phyloP scores from a whole-genome alignment of 345 rosid genomes.

The Pistacia integerrima region DNA sequence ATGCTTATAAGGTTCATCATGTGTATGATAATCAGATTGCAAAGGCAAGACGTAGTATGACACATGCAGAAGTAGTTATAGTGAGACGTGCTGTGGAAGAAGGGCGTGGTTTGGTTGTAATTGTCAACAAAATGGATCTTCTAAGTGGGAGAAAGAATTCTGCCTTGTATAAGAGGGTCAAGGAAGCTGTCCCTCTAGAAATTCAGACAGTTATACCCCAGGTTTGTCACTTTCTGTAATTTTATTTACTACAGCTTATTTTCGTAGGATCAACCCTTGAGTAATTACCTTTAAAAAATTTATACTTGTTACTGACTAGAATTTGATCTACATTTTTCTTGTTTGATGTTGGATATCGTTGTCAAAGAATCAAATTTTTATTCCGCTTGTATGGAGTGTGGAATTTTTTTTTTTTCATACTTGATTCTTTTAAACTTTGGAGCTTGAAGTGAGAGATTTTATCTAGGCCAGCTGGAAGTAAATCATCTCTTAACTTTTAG shows the following conservation, averaged over 20 bases:
- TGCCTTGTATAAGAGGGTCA: conserved; percentile 59
- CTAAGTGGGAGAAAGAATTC: conserved; percentile 61
- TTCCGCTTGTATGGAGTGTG: neutral
- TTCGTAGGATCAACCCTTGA: neutral
- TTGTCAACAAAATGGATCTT: conserved; percentile 97
- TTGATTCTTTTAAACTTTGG: neutral
- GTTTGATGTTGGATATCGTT: neutral
- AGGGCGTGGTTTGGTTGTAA: conserved; percentile 88
- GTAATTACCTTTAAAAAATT: neutral
- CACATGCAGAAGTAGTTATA: conserved; percentile 94
- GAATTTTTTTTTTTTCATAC: neutral
- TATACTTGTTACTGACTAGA: neutral
- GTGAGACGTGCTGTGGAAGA: conserved; percentile 94
- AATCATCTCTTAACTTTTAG: no score
- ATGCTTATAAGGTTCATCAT: conserved; percentile 3
- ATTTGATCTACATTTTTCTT: neutral
- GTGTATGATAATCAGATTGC: conserved; percentile 53
- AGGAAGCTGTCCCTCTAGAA: conserved; percentile 91
- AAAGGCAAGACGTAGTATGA: conserved; percentile 75
- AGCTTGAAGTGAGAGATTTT: no score
- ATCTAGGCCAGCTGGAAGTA: no score
- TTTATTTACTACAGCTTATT: neutral
- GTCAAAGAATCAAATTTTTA: neutral
- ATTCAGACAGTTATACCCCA: conserved; percentile 91
- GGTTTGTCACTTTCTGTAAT: conserved; percentile 43